Evolutionary conservation across 495 filamentous ascomycete genomes (phyloP), one percentile per base, ranked within the genome.

Genomic region (Penicillium arizonense): DNA sequence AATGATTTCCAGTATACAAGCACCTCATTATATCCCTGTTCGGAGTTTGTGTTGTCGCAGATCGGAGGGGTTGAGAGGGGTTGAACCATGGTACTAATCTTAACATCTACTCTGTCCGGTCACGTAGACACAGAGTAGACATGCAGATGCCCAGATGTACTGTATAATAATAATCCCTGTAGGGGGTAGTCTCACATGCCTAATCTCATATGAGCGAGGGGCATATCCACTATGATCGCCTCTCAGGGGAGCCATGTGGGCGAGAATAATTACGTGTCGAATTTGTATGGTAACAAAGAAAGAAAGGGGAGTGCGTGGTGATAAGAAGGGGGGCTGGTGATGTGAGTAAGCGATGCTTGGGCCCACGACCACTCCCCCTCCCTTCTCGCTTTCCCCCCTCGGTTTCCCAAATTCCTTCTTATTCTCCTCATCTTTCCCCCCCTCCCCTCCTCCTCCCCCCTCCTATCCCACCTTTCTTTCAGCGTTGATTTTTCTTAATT

Each of bases 401-500:
- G 47, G 49, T 47, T 60, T 58, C 50, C 62, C 40, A 51, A 62
- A 57, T 59, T 67, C 64, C 56, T 67, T 61, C 64, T 69, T 61
- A 44, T 62, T 65, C 61, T 65, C 50, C 52, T 59, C 61, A 59
- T 59, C 59, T 57, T 53, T 50, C 48, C 62, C 69, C 61, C 64
- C 71, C 59, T 67, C 67, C 58, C 70, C 62, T 59, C 66, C 68
- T 61, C 64, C 59, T 61, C 59, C 63, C 59, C 57, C 62, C 18
- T 18, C 69, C 59, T 60, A 56, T 63, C 64, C 67, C 62, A 66
- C 54, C 58, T 64, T 62, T 65, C 61, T 59, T 66, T 70, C 56
- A 62, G 62, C 61, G 56, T 59, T 75, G 64, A 56, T 55, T 59
- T 55, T 64, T 65, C 52, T 62, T 66, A 61, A 58, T 67, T 70